Percentiles rank a stretch among this genome's conserved stretches.
phyloP scores from a whole-genome alignment of 108 stramenopile genomes.

The Conticribra weissflogii region DNA sequence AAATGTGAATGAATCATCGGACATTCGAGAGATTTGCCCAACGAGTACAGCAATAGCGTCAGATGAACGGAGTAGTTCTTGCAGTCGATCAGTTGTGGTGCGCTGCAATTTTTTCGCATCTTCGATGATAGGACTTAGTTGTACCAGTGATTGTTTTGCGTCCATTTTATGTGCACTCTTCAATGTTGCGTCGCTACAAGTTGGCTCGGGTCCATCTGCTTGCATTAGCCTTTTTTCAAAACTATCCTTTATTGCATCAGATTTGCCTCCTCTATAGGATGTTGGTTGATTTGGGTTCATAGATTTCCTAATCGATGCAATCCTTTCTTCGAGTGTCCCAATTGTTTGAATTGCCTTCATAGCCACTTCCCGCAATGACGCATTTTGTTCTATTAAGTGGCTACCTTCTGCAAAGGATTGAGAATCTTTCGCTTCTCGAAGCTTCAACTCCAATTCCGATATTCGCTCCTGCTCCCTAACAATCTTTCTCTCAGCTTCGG shows the following conservation, averaged over 20 bases:
- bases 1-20: constrained; percentile 12
- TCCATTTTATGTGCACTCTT: constrained; percentile 1
- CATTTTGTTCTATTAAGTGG: constrained; percentile 4
- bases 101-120: constrained; percentile 16
- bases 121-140: constrained; percentile 16
- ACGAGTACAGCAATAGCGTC: background rate
- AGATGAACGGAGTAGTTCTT: constrained; percentile 11
- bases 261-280: background rate
- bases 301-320: background rate
- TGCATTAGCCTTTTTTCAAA: background rate
- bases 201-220: background rate
- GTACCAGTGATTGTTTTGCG: constrained; percentile 4
- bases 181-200: background rate
- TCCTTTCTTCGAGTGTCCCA: constrained; percentile 1
- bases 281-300: background rate
- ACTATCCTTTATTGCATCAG: background rate
- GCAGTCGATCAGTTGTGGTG: constrained; percentile 8
- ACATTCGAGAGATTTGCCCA: constrained; percentile 8
- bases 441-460: background rate
- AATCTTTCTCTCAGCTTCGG: background rate
- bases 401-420: background rate
- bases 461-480: background rate
- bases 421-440: background rate
- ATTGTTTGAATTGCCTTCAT: constrained; percentile 16
- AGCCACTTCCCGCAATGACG: constrained; percentile 4